Evolutionary conservation across 495 filamentous ascomycete genomes (phyloP).

Genomic region (Saxispiralis lemnorum): DNA sequence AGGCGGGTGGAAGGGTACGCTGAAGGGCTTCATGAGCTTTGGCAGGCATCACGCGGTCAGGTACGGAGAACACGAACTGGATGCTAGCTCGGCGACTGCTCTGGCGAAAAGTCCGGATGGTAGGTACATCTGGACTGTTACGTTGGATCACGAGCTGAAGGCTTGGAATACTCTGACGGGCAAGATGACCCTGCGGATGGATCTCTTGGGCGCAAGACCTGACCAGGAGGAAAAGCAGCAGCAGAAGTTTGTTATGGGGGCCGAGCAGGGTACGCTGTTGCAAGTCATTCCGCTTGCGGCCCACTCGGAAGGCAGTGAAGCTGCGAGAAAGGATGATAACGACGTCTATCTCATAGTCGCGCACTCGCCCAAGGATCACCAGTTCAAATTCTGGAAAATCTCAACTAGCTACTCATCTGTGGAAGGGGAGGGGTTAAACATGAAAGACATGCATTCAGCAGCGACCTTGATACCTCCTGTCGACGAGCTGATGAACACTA

Average conservation of each 20-base stretch:
- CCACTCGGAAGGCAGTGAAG: background rate
- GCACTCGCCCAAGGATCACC: conserved; percentile 68
- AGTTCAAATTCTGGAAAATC: conserved; percentile 91
- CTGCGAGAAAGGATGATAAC: conserved; percentile 22
- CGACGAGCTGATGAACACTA: conserved; percentile 37
- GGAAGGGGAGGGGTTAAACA: conserved; percentile 25
- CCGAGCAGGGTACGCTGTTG: conserved; percentile 52
- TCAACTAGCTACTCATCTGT: conserved; percentile 42
- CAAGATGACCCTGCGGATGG: conserved; percentile 49
- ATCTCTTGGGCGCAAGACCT: conserved; percentile 44
- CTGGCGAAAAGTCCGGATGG: conserved; percentile 46
- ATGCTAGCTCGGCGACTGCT: conserved; percentile 44
- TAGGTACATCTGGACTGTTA: conserved; percentile 64
- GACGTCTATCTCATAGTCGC: conserved; percentile 59
- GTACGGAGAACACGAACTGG: conserved; percentile 47
- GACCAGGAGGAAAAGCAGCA: conserved; percentile 35
- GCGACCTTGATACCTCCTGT: conserved; percentile 45
- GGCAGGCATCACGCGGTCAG: conserved; percentile 45
- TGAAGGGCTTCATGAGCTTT: conserved; percentile 51
- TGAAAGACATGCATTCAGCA: conserved; percentile 52
- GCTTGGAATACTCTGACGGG: conserved; percentile 69
- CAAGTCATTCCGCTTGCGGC: conserved; percentile 39
- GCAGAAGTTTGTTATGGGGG: conserved; percentile 55
- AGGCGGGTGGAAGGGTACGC: conserved; percentile 47
- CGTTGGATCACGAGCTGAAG: conserved; percentile 68